Conservation (phyloP, 1,284 basidiomycete genomes). For the Ustilago curta region DNA sequence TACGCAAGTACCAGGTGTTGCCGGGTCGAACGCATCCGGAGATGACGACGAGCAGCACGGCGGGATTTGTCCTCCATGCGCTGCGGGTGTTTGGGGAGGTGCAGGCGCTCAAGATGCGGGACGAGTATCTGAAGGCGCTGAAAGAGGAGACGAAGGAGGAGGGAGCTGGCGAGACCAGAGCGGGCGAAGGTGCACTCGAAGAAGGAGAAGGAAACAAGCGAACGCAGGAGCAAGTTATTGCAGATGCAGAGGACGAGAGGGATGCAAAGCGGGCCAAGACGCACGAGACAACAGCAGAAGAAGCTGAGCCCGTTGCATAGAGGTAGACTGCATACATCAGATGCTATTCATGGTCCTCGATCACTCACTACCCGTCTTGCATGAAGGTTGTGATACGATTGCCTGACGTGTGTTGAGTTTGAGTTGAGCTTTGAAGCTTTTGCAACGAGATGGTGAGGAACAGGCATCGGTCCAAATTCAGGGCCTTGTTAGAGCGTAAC, state of each 20-base stretch:
- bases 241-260: slow-evolving; percentile 13
- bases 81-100: slow-evolving; percentile 75
- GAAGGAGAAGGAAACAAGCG: slow-evolving; percentile 7
- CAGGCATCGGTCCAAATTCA: neutral
- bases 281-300: slow-evolving; percentile 9
- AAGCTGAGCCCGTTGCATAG: slow-evolving; percentile 4
- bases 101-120: slow-evolving; percentile 37
- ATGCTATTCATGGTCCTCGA: neutral
- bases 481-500: neutral
- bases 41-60: slow-evolving; percentile 90
- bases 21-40: slow-evolving; percentile 95
- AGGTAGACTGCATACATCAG: neutral
- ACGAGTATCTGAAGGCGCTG: slow-evolving; percentile 13
- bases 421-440: neutral
- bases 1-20: slow-evolving; percentile 90
- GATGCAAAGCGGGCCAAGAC: slow-evolving; percentile 26
- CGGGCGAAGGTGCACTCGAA: neutral
- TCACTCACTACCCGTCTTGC: neutral
- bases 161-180: neutral
- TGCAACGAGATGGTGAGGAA: neutral
- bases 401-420: neutral
- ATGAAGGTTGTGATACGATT: neutral
- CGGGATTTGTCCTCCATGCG: slow-evolving; percentile 86
- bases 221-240: slow-evolving; percentile 10
- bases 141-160: neutral